Evolutionary conservation across 2,329 filamentous ascomycete species (phyloP).

Genomic region (Stemphylium lycopersici): DNA sequence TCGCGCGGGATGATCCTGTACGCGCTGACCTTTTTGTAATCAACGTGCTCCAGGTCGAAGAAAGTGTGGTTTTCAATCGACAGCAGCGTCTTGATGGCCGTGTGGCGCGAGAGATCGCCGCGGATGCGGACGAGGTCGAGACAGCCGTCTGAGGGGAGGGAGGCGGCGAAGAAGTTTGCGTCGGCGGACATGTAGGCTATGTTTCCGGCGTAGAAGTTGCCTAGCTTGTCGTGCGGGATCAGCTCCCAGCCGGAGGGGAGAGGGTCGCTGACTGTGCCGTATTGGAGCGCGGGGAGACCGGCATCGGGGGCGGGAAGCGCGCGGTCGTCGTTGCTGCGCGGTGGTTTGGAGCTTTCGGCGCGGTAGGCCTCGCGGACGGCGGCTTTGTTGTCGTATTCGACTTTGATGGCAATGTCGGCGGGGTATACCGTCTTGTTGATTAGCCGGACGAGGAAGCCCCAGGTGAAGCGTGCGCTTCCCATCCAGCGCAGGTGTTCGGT

Average conservation of each 20-base stretch:
- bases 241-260: slow-evolving; percentile 79
- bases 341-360: slow-evolving; percentile 33
- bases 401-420: slow-evolving; percentile 84
- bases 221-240: slow-evolving; percentile 75
- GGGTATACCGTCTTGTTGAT: slow-evolving; percentile 81
- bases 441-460: slow-evolving; percentile 79
- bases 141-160: slow-evolving; percentile 81
- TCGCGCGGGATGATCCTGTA: slow-evolving; percentile 81
- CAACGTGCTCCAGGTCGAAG: slow-evolving; percentile 78
- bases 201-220: slow-evolving; percentile 94
- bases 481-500: slow-evolving; percentile 95
- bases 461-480: slow-evolving; percentile 83
- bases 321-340: slow-evolving; percentile 30
- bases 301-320: slow-evolving; percentile 23
- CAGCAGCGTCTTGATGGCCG: slow-evolving; percentile 72
- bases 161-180: slow-evolving; percentile 83
- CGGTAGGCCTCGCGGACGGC: slow-evolving; percentile 76
- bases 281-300: slow-evolving; percentile 73
- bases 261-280: slow-evolving; percentile 78
- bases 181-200: slow-evolving; percentile 92
- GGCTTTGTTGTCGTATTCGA: slow-evolving; percentile 77
- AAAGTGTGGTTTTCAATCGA: slow-evolving; percentile 75
- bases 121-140: slow-evolving; percentile 84
- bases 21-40: slow-evolving; percentile 83
- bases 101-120: slow-evolving; percentile 72